Evolutionary conservation across 805 yeast genomes (phyloP).

Genomic region (Candida bentonensis): DNA sequence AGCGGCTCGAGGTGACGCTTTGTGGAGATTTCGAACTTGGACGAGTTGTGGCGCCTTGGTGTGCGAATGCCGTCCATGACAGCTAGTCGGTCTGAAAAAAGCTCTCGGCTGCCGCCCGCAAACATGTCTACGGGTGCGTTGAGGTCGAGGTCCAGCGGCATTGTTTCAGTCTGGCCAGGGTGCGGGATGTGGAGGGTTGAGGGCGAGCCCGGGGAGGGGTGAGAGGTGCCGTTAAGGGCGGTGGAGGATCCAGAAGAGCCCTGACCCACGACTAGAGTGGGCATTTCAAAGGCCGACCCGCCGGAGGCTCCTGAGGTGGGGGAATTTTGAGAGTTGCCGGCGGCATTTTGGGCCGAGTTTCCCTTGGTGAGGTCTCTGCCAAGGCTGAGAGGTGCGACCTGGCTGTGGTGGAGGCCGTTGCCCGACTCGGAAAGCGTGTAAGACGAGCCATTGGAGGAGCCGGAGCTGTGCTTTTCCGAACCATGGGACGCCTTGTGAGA

Average conservation of each 20-base stretch:
- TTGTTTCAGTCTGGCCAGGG: slow-evolving; percentile 23
- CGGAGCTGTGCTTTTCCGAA: neutral
- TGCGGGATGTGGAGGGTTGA: slow-evolving; percentile 14
- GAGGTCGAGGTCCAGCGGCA: slow-evolving; percentile 22
- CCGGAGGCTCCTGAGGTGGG: neutral
- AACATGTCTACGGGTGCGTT: slow-evolving; percentile 7
- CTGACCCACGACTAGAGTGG: neutral
- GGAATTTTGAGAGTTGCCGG: neutral
- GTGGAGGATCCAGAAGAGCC: neutral
- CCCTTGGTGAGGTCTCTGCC: slow-evolving; percentile 2
- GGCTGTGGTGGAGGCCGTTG: neutral
- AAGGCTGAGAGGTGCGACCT: neutral
- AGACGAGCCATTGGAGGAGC: neutral
- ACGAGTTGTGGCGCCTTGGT: slow-evolving; percentile 85
- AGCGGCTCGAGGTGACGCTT: slow-evolving; percentile 55
- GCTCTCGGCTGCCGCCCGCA: slow-evolving; percentile 30
- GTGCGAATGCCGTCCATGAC: slow-evolving; percentile 66
- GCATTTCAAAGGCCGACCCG: neutral
- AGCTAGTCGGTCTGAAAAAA: slow-evolving; percentile 45
- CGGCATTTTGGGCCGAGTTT: neutral
- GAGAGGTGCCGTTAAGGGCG: neutral
- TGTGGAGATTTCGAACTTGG: slow-evolving; percentile 72
- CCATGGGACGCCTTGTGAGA: neutral
- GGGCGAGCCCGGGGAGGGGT: slow-evolving; percentile 2
- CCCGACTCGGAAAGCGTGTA: neutral